phyloP scores from a whole-genome alignment of 164 flowering plant genomes.

The Liriodendron chinense region DNA sequence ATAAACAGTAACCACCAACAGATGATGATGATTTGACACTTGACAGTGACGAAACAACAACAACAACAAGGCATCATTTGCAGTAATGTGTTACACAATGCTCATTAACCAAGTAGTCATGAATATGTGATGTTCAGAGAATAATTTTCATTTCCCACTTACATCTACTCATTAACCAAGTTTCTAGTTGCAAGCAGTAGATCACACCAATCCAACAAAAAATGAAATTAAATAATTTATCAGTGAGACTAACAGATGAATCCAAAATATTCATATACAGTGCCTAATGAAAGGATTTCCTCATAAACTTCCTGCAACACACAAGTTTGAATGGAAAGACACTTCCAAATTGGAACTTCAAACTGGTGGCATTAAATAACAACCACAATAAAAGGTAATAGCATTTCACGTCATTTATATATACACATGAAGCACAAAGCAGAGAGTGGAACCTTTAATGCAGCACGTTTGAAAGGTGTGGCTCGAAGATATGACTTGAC shows the following conservation, averaged over 20 bases:
- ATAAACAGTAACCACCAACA: neutral
- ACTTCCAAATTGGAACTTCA: neutral
- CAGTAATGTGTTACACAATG: neutral
- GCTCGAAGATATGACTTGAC: slow-evolving; percentile 87
- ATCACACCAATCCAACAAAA: neutral
- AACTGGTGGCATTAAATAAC: neutral
- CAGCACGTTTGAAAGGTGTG: slow-evolving; percentile 84
- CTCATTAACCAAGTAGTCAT: no score
- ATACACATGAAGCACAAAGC: neutral
- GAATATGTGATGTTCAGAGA: no score
- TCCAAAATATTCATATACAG: neutral
- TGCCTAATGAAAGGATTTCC: neutral
- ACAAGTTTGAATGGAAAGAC: neutral
- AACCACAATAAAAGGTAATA: no score
- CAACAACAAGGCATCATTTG: neutral
- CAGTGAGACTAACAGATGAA: neutral
- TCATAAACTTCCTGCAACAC: neutral
- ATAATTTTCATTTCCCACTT: no score
- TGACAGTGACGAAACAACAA: no score
- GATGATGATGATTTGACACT: neutral
- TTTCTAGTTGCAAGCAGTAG: neutral
- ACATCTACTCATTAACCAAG: neutral
- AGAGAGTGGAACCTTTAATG: slow-evolving; percentile 52
- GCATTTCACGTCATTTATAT: neutral
- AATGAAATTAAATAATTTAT: neutral